phyloP scores from a whole-genome alignment of 2,329 filamentous ascomycete species.

The Chaetomiaceae sp. region DNA sequence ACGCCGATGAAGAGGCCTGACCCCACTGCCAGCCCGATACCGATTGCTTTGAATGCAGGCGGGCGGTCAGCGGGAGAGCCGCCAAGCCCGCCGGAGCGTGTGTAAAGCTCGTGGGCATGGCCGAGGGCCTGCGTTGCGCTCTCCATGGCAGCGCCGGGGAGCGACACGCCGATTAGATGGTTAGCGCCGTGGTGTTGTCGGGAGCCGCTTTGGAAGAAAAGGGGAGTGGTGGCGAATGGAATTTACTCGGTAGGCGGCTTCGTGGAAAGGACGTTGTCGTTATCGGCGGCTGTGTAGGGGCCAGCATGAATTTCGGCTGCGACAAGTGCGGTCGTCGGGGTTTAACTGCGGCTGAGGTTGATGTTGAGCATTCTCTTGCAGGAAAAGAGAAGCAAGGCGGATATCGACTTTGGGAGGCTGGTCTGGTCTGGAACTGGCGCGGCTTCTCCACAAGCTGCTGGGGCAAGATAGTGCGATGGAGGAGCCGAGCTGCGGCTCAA shows the following conservation, averaged over 20 bases:
- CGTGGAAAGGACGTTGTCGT: background rate
- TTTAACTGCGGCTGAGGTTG: background rate
- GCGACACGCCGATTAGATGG: constrained; percentile 20
- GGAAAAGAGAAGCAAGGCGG: background rate
- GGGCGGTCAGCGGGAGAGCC: constrained; percentile 36
- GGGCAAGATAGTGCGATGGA: background rate
- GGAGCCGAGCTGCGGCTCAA: background rate
- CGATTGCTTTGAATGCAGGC: constrained; percentile 72
- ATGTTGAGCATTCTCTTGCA: background rate
- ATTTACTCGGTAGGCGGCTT: background rate
- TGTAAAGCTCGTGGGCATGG: constrained; percentile 38
- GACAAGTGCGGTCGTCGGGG: too few species aligned
- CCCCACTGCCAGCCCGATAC: constrained; percentile 76
- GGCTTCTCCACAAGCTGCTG: background rate
- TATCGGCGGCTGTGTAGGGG: background rate
- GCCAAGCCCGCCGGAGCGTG: constrained; percentile 33
- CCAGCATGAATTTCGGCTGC: constrained; percentile 13
- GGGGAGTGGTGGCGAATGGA: background rate
- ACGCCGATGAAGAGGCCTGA: constrained; percentile 91
- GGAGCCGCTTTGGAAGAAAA: background rate
- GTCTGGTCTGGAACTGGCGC: background rate
- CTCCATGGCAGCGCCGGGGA: constrained; percentile 27
- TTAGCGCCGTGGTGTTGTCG: constrained; percentile 1
- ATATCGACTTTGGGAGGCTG: too few species aligned
- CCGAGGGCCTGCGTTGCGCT: constrained; percentile 26